Evolutionary conservation across 148 eudicot genomes (phyloP), one percentile per base, ranked within the genome.

Genomic region (Dysphania ambrosioides): DNA sequence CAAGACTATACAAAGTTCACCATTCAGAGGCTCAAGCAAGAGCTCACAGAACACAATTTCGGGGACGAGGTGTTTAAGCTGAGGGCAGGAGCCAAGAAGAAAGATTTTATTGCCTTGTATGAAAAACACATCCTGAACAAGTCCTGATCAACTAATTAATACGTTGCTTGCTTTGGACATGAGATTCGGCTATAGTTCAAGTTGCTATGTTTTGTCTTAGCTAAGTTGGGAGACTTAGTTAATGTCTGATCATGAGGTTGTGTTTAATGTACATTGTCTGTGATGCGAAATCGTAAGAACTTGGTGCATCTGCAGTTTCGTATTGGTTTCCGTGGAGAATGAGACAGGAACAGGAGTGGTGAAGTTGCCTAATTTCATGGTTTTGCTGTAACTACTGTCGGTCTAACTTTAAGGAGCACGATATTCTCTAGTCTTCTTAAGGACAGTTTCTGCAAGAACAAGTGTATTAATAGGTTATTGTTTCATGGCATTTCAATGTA

Each of bases 31-130:
- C 90, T 95, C 21, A 95, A 82, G 82, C 91, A 87, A 66, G 96
- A 89, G 79, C 89, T 95, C 38, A 92, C 97, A 0, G 87, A 82
- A 51, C 88, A 86, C 36, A 84, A 90, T 70, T 89, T 95, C 71
- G 99, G 99, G 0, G 92, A 81, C 41, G 90, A 95, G 86, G 81
- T 95, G 74, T 86, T 92, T 73, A 88, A 87, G 74, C 79, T 95
- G 83, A 89, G 78, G 88, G 85, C 86, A 58, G 84, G 90, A 0
- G 86, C 94, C 0, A 84, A 72, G 82, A 95, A 92, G 86, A 92
- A 88, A 78, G 97, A 92, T n/a, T 82, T 88, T 49, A 36, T 95
- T 47, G 89, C 97, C 66, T 85, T 95, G 67, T 95, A 95, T 51
- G 99, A 95, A 78, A 90, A 82, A 74, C 84, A 79, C 62, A 85